These are phyloP conservation scores for Alloteropsis angusta DNA, from an alignment of 202 grass and related monocot genomes.

Conservation along the genomic window DNA sequence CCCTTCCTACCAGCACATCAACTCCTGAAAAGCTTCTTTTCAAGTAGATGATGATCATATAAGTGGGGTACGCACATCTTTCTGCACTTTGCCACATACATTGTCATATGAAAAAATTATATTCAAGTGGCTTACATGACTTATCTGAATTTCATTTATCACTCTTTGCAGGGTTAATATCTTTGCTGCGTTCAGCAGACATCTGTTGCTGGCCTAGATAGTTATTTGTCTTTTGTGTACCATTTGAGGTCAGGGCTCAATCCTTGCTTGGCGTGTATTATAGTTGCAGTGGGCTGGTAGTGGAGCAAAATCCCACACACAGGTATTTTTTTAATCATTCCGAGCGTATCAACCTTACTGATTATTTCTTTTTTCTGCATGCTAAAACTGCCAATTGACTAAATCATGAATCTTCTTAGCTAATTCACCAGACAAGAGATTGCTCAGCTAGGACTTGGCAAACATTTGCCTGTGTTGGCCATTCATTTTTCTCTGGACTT, in stretches of 20 bases:
- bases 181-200: conserved; percentile 14
- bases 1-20: conserved; percentile 25
- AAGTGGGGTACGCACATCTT: conserved; percentile 29
- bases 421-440: conserved; percentile 15
- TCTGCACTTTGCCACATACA: neutral
- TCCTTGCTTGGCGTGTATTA: conserved; percentile 14
- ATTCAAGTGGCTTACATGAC: neutral
- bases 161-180: conserved; percentile 27
- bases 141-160: conserved; percentile 9
- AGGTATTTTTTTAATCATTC: neutral
- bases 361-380: neutral
- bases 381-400: neutral
- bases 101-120: neutral
- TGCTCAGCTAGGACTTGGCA: conserved; percentile 16
- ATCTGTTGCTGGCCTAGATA: conserved; percentile 26
- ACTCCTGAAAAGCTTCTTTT: conserved; percentile 20
- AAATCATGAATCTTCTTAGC: neutral
- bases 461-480: neutral
- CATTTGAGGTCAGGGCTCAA: conserved; percentile 24
- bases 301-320: conserved; percentile 17
- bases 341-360: neutral
- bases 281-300: conserved; percentile 12
- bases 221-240: conserved; percentile 7
- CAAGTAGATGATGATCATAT: conserved; percentile 26
- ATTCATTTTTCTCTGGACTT: conserved; percentile 19